Evolutionary conservation across 768 basidiomycete genomes (phyloP).

Genomic region (Termitomyces sp.): DNA sequence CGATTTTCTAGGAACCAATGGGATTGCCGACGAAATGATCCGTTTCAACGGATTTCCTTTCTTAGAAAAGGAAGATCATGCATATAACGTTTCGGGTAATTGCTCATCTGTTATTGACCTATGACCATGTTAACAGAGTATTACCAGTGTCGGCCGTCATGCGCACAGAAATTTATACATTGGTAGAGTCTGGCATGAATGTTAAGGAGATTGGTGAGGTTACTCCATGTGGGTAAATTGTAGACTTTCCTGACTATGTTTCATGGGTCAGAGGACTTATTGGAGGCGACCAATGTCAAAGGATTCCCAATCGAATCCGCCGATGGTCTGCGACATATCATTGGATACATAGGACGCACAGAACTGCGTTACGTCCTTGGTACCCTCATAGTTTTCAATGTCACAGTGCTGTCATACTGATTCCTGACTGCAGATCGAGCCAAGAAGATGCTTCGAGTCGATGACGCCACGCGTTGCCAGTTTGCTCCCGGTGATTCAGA

Average conservation of each 20-base stretch:
- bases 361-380: slow-evolving; percentile 87
- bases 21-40: slow-evolving; percentile 97
- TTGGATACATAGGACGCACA: slow-evolving; percentile 86
- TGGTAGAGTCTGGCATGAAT: slow-evolving; percentile 74
- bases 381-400: slow-evolving; percentile 27
- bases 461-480: slow-evolving; percentile 66
- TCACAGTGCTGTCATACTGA: background rate
- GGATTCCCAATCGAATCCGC: slow-evolving; percentile 88
- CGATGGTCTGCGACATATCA: slow-evolving; percentile 56
- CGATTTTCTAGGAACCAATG: slow-evolving; percentile 88
- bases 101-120: slow-evolving; percentile 4
- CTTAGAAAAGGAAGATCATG: slow-evolving; percentile 93
- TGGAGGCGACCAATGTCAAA: slow-evolving; percentile 75
- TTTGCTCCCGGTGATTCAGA: slow-evolving; percentile 62
- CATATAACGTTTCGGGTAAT: slow-evolving; percentile 87
- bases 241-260: slow-evolving; percentile 5
- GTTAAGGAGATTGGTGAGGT: slow-evolving; percentile 77
- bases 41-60: slow-evolving; percentile 97
- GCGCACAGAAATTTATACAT: slow-evolving; percentile 73
- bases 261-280: slow-evolving; percentile 54
- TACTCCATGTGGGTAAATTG: background rate
- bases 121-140: background rate
- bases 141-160: slow-evolving; percentile 82
- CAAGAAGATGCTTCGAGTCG: slow-evolving; percentile 57
- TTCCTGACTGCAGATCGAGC: slow-evolving; percentile 59